These are phyloP conservation scores for Eucalyptus dawsonii DNA, from an alignment of 345 rosid species.

Conservation along the genomic window DNA sequence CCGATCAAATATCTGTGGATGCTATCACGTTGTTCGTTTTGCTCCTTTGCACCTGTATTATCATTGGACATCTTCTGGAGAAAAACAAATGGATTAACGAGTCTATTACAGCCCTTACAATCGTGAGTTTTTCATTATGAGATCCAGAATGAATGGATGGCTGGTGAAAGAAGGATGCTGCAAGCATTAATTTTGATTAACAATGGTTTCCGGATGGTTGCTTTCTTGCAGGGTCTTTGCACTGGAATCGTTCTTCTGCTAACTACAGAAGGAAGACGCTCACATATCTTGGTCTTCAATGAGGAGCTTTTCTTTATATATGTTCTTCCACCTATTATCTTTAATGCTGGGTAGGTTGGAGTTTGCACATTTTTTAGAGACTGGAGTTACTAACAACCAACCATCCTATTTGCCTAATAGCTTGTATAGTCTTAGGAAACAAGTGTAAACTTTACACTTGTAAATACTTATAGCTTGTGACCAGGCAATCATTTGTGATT, in stretches of 20 bases:
- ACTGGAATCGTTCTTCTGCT: conserved; percentile 51
- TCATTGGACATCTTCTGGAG: conserved; percentile 61
- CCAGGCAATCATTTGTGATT: background rate
- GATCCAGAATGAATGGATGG: background rate
- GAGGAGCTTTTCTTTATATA: conserved; percentile 81
- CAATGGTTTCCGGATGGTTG: background rate
- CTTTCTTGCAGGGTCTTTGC: conserved; percentile 52
- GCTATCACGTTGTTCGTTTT: conserved; percentile 60
- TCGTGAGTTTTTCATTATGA: conserved; percentile 30
- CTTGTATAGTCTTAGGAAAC: background rate
- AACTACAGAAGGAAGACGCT: conserved; percentile 46
- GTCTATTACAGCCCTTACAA: conserved; percentile 59
- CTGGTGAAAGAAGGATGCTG: background rate
- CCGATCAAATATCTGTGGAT: conserved; percentile 25
- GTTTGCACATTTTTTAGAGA: background rate
- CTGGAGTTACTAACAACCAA: background rate
- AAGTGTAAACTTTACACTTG: background rate
- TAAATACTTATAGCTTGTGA: background rate
- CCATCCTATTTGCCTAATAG: background rate
- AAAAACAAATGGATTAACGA: conserved; percentile 67
- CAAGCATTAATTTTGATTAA: background rate
- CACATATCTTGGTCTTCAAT: conserved; percentile 53
- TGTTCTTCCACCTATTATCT: conserved; percentile 89
- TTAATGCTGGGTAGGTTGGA: conserved; percentile 72
- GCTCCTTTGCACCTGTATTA: conserved; percentile 57